Base-by-base conservation (phyloP, 345 rosid genomes). In the Bruguiera gymnorhiza region DNA sequence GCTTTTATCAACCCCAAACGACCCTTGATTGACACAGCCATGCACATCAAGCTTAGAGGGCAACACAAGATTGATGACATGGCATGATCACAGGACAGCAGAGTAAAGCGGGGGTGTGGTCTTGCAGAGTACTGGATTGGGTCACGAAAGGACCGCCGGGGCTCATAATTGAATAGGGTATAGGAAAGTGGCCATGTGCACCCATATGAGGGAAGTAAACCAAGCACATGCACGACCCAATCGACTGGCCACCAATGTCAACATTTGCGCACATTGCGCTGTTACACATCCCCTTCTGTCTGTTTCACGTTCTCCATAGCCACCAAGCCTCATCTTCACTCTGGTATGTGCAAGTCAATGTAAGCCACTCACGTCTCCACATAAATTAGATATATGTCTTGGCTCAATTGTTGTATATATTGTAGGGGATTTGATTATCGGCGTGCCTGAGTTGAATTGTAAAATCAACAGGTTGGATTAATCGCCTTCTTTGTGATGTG, bases 151-250 rank as follows among this genome's bases (percentile, higher is more conserved):
- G 27, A n/a, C 9, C 23, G 8, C 2, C 2, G 27, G 29, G 27
- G 30, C 6, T 9, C 30, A 55, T 23, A 55, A 55, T 55, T 55
- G 59, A 55, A 9, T 55, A 13, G 59, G 29, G 16, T n/a, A 23
- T 10, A n/a, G 59, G 59, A 55, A 26, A 55, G 59, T 3, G 23
- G 59, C 59, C 59, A 55, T 55, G 59, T 55, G 59, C 59, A 23
- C 18, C 1, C 57, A n/a, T 6, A 6, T 53, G 57, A 53, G 23
- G 57, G 23, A 55, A 55, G 59, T 15, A 55, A 55, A 23, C 30
- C 18, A 23, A 55, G 59, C 59, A 55, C 59, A 23, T 55, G 59
- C 59, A 23, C 11, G 29, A 23, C 30, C 59, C 59, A 23, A 55
- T 55, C 30, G 8, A 55, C 10, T 55, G 59, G 29, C 8, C 59